Conservation (phyloP, 2,329 filamentous ascomycete genomes). For the Cadophora sp. region DNA sequence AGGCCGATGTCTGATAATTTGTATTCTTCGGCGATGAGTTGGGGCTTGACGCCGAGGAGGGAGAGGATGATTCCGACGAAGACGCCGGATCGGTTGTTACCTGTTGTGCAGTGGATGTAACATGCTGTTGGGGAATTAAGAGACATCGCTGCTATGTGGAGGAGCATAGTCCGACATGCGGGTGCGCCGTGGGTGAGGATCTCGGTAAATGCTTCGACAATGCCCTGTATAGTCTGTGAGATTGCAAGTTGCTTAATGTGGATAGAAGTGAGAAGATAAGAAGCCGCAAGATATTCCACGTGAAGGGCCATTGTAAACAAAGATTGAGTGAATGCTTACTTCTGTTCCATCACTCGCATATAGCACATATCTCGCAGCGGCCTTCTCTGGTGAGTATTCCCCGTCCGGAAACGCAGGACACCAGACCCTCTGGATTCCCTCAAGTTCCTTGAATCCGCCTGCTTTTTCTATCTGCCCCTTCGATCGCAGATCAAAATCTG, state of each 20-base stretch:
- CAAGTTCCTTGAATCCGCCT: conserved; percentile 51
- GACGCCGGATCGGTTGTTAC: conserved; percentile 79
- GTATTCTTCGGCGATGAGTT: conserved; percentile 69
- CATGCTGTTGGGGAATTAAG: conserved; percentile 25
- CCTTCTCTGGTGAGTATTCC: conserved; percentile 66
- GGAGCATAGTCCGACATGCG: conserved; percentile 58
- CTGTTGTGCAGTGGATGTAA: conserved; percentile 73
- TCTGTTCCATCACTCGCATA: conserved; percentile 61
- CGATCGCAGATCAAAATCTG: conserved; percentile 73
- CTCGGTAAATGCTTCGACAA: conserved; percentile 65
- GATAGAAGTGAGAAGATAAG: neutral
- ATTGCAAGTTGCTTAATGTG: neutral
- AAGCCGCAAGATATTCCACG: neutral
- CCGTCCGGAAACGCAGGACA: conserved; percentile 67
- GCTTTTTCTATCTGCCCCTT: conserved; percentile 61
- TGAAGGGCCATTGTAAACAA: neutral
- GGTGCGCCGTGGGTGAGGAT: conserved; percentile 60
- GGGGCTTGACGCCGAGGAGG: conserved; percentile 64
- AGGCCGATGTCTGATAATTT: conserved; percentile 68
- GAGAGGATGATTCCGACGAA: conserved; percentile 69
- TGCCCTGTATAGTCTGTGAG: conserved; percentile 51
- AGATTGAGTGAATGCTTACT: conserved; percentile 39
- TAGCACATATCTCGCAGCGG: conserved; percentile 64
- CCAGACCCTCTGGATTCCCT: conserved; percentile 61
- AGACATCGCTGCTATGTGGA: conserved; percentile 43